These are phyloP conservation scores for Cladosporium sp. DNA, from an alignment of 2,329 filamentous ascomycete species.

Conservation along the genomic window DNA sequence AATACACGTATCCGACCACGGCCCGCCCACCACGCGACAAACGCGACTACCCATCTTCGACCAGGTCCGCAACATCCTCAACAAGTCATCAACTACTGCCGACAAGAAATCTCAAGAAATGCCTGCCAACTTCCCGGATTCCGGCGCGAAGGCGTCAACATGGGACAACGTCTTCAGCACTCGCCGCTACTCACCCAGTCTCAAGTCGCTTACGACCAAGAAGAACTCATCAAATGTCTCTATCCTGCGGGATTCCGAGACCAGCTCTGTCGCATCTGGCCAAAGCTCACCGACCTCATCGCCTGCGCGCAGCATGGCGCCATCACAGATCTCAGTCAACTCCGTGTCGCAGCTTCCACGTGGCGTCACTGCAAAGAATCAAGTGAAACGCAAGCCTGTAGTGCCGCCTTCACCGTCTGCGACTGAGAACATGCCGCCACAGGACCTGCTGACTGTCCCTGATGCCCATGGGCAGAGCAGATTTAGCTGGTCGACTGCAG, in stretches of 20 bases:
- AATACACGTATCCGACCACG: slow-evolving; percentile 21
- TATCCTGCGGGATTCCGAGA: slow-evolving; percentile 31
- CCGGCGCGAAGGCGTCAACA: slow-evolving; percentile 25
- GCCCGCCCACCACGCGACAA: slow-evolving; percentile 25
- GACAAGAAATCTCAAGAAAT: slow-evolving; percentile 28
- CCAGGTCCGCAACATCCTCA: slow-evolving; percentile 38
- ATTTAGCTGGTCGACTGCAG: slow-evolving; percentile 41
- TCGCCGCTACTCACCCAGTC: slow-evolving; percentile 24
- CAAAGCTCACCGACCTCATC: slow-evolving; percentile 30
- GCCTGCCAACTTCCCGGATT: slow-evolving; percentile 25
- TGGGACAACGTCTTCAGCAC: slow-evolving; percentile 27
- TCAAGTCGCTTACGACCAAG: slow-evolving; percentile 22
- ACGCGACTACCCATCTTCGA: slow-evolving; percentile 38
- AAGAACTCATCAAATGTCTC: slow-evolving; percentile 28
- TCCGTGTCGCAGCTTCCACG: slow-evolving; percentile 17
- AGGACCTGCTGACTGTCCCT: slow-evolving; percentile 15
- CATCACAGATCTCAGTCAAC: slow-evolving; percentile 23
- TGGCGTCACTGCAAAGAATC: slow-evolving; percentile 16
- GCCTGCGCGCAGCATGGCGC: slow-evolving; percentile 16
- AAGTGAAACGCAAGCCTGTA: slow-evolving; percentile 33
- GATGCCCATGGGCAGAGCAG: slow-evolving; percentile 27
- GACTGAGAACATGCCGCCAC: slow-evolving; percentile 30
- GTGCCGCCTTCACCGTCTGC: slow-evolving; percentile 20
- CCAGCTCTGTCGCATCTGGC: slow-evolving; percentile 17
- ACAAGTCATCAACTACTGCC: slow-evolving; percentile 26